Percentiles rank a stretch among this genome's conserved stretches.
phyloP scores from a whole-genome alignment of 108 stramenopile genomes.

The Aurantiochytrium sp. region DNA sequence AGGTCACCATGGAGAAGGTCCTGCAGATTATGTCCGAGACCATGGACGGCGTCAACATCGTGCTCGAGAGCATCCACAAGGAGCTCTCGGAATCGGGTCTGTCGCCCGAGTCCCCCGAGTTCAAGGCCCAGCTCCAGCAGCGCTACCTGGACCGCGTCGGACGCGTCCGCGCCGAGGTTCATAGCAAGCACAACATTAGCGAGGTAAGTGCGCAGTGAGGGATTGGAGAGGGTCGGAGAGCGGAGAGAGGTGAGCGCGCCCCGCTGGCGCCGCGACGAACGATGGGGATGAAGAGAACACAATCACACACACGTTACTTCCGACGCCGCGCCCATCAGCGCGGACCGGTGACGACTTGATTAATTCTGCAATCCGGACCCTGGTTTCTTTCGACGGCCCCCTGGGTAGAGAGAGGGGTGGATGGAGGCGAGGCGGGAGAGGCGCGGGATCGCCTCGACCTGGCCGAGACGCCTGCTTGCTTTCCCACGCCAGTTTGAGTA shows the following conservation, averaged over 20 bases:
- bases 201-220: background rate
- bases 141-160: background rate
- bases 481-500: slow-evolving; percentile 7
- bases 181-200: background rate
- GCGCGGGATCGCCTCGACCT: too few species aligned
- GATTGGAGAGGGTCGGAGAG: too few species aligned
- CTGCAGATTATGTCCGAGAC: slow-evolving; percentile 15
- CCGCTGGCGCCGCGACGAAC: too few species aligned
- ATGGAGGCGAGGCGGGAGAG: too few species aligned
- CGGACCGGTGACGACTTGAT: background rate
- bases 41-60: background rate
- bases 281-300: slow-evolving; percentile 3
- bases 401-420: too few species aligned
- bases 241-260: too few species aligned
- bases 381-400: too few species aligned
- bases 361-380: slow-evolving; percentile 20
- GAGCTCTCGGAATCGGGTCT: background rate
- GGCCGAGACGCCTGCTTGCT: too few species aligned
- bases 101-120: background rate
- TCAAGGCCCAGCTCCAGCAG: background rate
- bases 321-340: too few species aligned
- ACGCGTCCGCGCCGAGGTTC: background rate
- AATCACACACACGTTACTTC: background rate
- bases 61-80: slow-evolving; percentile 11
- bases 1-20: slow-evolving; percentile 23